Conservation (phyloP, 202 grass and related monocot genomes). For the Alloteropsis angusta region DNA sequence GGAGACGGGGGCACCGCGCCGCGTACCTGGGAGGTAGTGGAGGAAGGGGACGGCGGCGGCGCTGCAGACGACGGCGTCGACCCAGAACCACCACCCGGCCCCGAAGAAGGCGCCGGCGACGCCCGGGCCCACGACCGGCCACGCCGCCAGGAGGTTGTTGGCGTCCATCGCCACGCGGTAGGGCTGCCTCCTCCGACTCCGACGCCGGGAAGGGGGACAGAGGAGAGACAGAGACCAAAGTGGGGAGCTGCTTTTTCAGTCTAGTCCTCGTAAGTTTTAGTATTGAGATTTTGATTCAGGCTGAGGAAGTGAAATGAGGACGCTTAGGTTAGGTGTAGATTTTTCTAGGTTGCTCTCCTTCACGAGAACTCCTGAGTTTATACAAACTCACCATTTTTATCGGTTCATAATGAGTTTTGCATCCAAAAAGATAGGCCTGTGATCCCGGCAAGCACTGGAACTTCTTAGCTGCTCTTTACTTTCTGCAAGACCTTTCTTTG, state of each 20-base stretch:
- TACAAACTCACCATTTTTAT: background rate
- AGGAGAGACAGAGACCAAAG: background rate
- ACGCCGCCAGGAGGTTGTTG: slow-evolving; percentile 44
- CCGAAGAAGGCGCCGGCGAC: slow-evolving; percentile 69
- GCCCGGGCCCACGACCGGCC: slow-evolving; percentile 50
- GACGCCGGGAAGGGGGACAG: slow-evolving; percentile 17
- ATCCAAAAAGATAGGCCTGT: background rate
- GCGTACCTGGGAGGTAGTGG: slow-evolving; percentile 77
- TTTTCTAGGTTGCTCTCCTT: background rate
- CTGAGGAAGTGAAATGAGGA: background rate
- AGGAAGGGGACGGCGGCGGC: slow-evolving; percentile 61
- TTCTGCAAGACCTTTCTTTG: too few species aligned
- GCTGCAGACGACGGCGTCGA: slow-evolving; percentile 87
- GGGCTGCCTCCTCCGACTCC: slow-evolving; percentile 21
- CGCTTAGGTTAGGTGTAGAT: background rate
- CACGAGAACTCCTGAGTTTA: background rate
- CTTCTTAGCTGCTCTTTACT: too few species aligned
- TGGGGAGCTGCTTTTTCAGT: background rate
- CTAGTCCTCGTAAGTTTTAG: background rate
- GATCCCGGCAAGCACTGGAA: too few species aligned
- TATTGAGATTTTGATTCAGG: background rate
- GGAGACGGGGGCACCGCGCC: background rate
- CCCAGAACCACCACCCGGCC: slow-evolving; percentile 83
- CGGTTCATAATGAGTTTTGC: background rate
- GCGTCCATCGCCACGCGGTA: slow-evolving; percentile 28